Evolutionary conservation across 1,284 basidiomycete species (phyloP).

Genomic region (Cutaneotrichosporon sp.): DNA sequence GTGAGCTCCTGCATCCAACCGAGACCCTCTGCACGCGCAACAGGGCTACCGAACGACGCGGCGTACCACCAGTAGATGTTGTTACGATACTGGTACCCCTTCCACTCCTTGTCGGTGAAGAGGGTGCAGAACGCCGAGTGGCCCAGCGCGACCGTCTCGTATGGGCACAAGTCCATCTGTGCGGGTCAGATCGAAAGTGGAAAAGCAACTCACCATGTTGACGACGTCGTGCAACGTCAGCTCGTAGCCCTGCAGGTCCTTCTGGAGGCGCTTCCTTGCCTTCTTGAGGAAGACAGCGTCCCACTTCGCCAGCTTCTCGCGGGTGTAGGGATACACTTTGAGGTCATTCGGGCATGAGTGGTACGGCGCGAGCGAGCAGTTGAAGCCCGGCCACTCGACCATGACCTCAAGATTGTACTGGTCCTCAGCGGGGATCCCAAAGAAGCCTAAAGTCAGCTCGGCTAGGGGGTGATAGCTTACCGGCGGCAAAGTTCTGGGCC

Average conservation of each 20-base stretch:
- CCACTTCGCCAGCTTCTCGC: conserved; percentile 54
- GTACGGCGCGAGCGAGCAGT: conserved; percentile 52
- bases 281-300: conserved; percentile 63
- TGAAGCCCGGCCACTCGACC: conserved; percentile 50
- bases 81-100: conserved; percentile 57
- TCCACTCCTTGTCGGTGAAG: conserved; percentile 65
- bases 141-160: conserved; percentile 54
- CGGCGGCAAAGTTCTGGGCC: conserved; percentile 51
- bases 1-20: conserved; percentile 51
- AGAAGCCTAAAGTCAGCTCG: conserved; percentile 38
- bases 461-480: conserved; percentile 14
- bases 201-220: conserved; percentile 25
- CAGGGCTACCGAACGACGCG: conserved; percentile 44
- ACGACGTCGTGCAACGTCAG: conserved; percentile 64
- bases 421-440: conserved; percentile 48
- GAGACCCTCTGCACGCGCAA: conserved; percentile 46
- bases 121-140: conserved; percentile 54
- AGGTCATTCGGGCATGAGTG: conserved; percentile 37
- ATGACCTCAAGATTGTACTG: conserved; percentile 49
- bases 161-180: conserved; percentile 54
- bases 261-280: conserved; percentile 61
- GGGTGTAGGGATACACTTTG: conserved; percentile 18
- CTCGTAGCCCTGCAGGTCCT: conserved; percentile 60
- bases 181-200: conserved; percentile 41
- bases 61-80: conserved; percentile 51